phyloP scores from a whole-genome alignment of 1,284 basidiomycete species.

The Cryptococcus sp. region DNA sequence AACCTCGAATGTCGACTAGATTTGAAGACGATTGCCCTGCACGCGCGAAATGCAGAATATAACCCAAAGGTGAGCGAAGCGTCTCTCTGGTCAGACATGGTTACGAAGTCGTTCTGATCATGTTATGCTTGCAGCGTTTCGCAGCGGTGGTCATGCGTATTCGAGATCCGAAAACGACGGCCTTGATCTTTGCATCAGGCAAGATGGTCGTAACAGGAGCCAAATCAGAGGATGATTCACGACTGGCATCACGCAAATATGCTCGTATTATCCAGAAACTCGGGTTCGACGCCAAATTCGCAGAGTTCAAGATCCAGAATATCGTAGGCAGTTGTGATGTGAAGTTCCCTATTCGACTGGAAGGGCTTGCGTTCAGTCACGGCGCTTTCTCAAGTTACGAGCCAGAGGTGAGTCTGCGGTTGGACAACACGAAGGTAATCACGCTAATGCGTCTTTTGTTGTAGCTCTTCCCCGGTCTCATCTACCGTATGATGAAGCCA shows the following conservation, averaged over 20 bases:
- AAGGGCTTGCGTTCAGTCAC: constrained; percentile 97
- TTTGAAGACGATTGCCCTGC: constrained; percentile 96
- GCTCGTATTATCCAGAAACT: constrained; percentile 99
- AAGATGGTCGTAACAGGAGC: constrained; percentile 99
- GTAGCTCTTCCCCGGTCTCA: constrained; percentile 96
- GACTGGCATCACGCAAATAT: constrained; percentile 96
- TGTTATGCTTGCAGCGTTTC: constrained; percentile 77
- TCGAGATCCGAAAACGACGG: constrained; percentile 98
- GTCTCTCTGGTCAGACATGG: neutral
- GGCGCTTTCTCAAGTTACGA: constrained; percentile 98
- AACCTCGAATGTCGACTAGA: constrained; percentile 97
- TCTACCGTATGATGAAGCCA: constrained; percentile 99
- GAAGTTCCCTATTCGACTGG: constrained; percentile 97
- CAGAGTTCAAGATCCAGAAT: constrained; percentile 99
- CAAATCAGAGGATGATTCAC: constrained; percentile 97
- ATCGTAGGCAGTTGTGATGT: constrained; percentile 99
- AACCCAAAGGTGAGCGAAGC: constrained; percentile 85
- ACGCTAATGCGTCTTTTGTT: neutral
- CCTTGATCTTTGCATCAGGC: constrained; percentile 98
- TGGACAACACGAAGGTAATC: neutral
- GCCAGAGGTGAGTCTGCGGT: constrained; percentile 72
- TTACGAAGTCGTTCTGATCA: neutral
- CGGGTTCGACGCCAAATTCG: constrained; percentile 98
- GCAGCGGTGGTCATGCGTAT: constrained; percentile 99
- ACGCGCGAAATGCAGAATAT: constrained; percentile 98